Base-by-base conservation (phyloP, 2,329 filamentous ascomycete genomes). In the Sporothrix pallida region DNA sequence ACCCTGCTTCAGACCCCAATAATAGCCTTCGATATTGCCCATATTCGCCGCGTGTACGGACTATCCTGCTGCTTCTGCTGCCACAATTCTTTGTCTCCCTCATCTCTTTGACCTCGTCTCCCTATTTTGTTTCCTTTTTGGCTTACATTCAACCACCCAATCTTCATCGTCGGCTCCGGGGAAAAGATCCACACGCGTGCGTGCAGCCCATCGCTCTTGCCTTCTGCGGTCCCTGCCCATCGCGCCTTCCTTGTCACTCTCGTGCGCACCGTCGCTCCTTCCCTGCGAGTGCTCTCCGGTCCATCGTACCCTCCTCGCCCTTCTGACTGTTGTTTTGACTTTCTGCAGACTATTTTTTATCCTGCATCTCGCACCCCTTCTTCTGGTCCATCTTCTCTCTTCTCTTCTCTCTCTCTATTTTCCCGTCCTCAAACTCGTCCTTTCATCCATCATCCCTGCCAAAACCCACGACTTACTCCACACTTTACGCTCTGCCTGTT, bases 231-330 rank as follows among this genome's bases (percentile, higher is more conserved):
- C n/a, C 42, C 37, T 48, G 31, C 9, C 52, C 68, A 44, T 58
- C 20, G 50, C 68, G 20, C 52, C 68, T 70, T 70, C 68, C 50
- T 60, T 37, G 31, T 37, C 31, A n/a, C 6, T 26, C 68, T 60
- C 52, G 23, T 20, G 26, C 48, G 37, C 44, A 37, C 52, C 60
- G 10, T 23, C 20, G 20, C 52, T 70, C 50, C 54, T 62, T 60
- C 8, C 20, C 52, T 12, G 20, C 52, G 52, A 20, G 52, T 56
- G 23, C 52, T 56, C 20, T 10, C 3, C 31, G 7, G 52, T 8
- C 20, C 17, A n/a, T 44, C 31, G 31, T 63, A 9, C 31, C 58
- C 26, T 48, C 62, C 20, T 48, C 3, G n/a, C n/a, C 17, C 20
- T 48, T 63, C 2, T 63, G 31, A 26, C 42, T 65, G 26, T 44